phyloP scores from a whole-genome alignment of 306 rosid species.

The Lathyrus aphaca region DNA sequence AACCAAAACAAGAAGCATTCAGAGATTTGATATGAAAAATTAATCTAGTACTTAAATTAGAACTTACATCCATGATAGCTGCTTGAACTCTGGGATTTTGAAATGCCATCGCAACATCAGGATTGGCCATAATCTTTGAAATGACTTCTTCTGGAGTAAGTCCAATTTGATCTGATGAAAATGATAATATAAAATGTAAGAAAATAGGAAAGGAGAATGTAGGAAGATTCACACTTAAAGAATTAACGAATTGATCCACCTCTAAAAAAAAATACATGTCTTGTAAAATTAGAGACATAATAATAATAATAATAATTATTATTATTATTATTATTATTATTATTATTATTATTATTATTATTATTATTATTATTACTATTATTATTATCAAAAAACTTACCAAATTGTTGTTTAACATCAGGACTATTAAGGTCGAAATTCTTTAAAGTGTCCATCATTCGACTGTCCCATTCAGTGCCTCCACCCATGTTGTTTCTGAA shows the following conservation, averaged over 20 bases:
- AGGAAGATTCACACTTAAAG: background rate
- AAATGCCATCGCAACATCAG: slow-evolving; percentile 94
- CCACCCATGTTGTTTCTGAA: slow-evolving; percentile 87
- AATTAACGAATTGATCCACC: slow-evolving; percentile 31
- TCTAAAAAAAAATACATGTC: slow-evolving; percentile 11
- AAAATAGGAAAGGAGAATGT: slow-evolving; percentile 15
- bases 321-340: background rate
- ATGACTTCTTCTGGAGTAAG: slow-evolving; percentile 92
- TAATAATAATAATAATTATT: background rate
- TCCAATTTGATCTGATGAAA: slow-evolving; percentile 90
- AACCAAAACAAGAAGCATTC: slow-evolving; percentile 45
- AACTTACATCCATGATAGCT: slow-evolving; percentile 96
- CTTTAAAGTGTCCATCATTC: slow-evolving; percentile 89
- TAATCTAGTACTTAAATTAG: slow-evolving; percentile 24
- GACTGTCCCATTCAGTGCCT: slow-evolving; percentile 79
- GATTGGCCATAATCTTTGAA: slow-evolving; percentile 95
- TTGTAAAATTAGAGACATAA: slow-evolving; percentile 16
- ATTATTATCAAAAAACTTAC: slow-evolving; percentile 45
- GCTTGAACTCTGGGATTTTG: slow-evolving; percentile 98
- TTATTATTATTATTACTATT: no score
- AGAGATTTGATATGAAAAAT: slow-evolving; percentile 28
- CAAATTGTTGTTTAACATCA: slow-evolving; percentile 95
- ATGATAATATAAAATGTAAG: slow-evolving; percentile 32
- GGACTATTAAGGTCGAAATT: slow-evolving; percentile 96
- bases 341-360: background rate